Evolutionary conservation across 2,329 filamentous ascomycete species (phyloP), one percentile per base, ranked within the genome.

Genomic region (Metarhizium brunneum): DNA sequence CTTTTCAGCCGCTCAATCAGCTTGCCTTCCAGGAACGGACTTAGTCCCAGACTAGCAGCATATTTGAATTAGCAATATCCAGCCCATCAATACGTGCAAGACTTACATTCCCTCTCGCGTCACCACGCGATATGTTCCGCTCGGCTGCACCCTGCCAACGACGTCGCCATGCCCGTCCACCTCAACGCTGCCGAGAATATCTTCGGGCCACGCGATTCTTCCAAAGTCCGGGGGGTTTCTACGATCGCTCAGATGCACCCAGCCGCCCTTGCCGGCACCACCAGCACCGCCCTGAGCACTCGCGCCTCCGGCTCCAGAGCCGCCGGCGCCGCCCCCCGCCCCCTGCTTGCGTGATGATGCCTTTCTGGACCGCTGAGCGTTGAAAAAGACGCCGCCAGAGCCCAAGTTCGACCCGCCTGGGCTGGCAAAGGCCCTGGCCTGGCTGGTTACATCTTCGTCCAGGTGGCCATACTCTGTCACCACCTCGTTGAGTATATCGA

Each of bases 71-170:
- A 67, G 66, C 25, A 62, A 56, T 48, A 30, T n/a, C 48, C 49
- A 0, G 6, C 38, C 14, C 10, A 30, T 29, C 48, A 20, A 5
- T 10, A 29, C 2, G 5, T 13, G 6, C 2, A 30, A 43, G 51
- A 80, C 83, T 81, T 67, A 86, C 83, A 87, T 83, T 65, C 84
- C 84, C 68, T 86, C 78, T 53, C 83, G 82, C 1, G 84, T 87
- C 53, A 87, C 63, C 35, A 86, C 72, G 42, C 84, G 78, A 65
- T 86, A 86, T 4, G 81, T 86, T 14, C 82, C 81, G 58, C 82
- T 85, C 1, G 76, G 72, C 67, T 83, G 76, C 59, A 81, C 80
- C 59, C 76, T 77, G 25, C 82, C 81, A 30, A 84, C 71, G 53
- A 86, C 79, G 32, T 77, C 65, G 0, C 85, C 85, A 6, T 69